A percentile compares a stretch with the other conserved stretches of the same genome.
Conservation (phyloP, 352 stramenopile genomes). For the Globisporangium polare region DNA sequence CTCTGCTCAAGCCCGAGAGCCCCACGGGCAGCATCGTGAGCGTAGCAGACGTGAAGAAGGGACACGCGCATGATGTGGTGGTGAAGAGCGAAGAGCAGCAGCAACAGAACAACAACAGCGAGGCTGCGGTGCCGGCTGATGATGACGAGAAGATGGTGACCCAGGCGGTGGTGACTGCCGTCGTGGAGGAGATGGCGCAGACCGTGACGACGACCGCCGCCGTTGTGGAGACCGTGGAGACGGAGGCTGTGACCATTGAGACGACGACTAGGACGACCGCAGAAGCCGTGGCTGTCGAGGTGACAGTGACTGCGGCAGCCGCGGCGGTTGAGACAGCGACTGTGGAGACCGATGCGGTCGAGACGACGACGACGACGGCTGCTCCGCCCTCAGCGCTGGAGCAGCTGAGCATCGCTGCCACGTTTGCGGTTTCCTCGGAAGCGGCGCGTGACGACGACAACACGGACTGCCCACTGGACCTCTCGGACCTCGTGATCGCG, state of each 20-base stretch:
- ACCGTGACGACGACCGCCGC: neutral
- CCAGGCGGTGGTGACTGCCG: neutral
- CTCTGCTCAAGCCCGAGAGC: neutral
- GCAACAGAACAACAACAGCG: neutral
- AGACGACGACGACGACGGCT: neutral
- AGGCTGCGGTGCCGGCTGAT: neutral
- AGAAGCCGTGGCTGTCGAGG: neutral
- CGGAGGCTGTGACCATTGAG: neutral
- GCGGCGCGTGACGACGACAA: conserved; percentile 5
- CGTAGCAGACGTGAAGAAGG: conserved; percentile 1
- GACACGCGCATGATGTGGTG: neutral
- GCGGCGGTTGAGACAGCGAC: neutral
- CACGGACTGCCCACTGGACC: conserved; percentile 8
- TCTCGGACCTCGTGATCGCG: conserved; percentile 21
- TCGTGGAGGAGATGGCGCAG: conserved; percentile 5
- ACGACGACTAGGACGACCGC: neutral
- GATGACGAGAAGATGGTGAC: neutral
- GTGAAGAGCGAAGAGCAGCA: neutral
- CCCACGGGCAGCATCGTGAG: neutral
- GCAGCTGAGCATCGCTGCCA: neutral
- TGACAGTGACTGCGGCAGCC: neutral
- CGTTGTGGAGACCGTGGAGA: neutral
- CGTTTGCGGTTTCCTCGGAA: neutral
- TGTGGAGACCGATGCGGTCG: neutral
- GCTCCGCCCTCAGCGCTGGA: neutral